phyloP scores from a whole-genome alignment of 192 early-diverging fungal genomes.

The Mycoemilia scoparia region DNA sequence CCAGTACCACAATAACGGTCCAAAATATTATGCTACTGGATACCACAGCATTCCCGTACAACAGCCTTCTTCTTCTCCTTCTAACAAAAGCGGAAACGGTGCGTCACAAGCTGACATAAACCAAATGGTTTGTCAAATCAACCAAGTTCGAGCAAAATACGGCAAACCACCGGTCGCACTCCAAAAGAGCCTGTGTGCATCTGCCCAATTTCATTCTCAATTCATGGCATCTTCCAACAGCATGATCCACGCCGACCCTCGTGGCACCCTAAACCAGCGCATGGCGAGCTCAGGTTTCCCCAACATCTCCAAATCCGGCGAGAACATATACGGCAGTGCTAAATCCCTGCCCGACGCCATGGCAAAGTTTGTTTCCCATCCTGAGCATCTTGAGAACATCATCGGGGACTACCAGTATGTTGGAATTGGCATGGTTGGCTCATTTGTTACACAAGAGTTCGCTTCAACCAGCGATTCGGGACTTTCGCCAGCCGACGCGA shows the following conservation, averaged over 20 bases:
- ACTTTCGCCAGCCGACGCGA: no score
- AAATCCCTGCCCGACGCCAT: constrained; percentile 6
- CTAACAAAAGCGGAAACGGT: no score
- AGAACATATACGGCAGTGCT: constrained; percentile 18
- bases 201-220: constrained; percentile 17
- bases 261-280: constrained; percentile 10
- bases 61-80: no score
- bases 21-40: no score
- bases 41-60: no score
- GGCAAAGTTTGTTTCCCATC: constrained; percentile 7
- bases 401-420: constrained; percentile 15
- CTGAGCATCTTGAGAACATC: constrained; percentile 17
- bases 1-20: no score
- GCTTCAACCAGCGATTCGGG: no score
- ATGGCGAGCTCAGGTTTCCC: constrained; percentile 9
- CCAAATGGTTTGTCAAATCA: constrained; percentile 19
- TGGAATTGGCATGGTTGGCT: constrained; percentile 14
- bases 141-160: constrained; percentile 10
- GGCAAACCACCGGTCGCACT: constrained; percentile 10
- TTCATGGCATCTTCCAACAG: constrained; percentile 8
- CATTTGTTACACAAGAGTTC: constrained; percentile 24
- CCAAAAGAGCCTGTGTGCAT: constrained; percentile 7
- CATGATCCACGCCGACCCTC: constrained; percentile 13
- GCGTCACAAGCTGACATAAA: no score
- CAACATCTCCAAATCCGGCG: constrained; percentile 12